Conservation (phyloP, 2,329 filamentous ascomycete genomes). For the Sclerotinia minor region DNA sequence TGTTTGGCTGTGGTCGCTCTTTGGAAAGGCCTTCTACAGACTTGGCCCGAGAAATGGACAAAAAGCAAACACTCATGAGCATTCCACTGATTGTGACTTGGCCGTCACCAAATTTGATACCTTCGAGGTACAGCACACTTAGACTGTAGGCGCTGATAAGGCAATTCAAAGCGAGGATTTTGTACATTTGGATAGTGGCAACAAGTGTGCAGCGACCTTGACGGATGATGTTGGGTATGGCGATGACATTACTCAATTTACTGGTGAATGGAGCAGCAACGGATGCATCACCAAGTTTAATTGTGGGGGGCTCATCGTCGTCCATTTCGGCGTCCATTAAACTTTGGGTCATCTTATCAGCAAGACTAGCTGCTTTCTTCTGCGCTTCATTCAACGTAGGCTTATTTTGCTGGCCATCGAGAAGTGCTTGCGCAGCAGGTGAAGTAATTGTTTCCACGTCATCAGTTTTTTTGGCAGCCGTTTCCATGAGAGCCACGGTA, state of each 20-base stretch:
- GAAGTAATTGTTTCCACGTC: constrained; percentile 65
- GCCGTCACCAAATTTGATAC: constrained; percentile 98
- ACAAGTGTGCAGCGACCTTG: constrained; percentile 97
- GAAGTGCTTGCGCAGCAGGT: constrained; percentile 62
- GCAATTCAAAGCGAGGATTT: constrained; percentile 96
- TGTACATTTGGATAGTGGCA: constrained; percentile 99
- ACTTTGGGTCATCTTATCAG: constrained; percentile 79
- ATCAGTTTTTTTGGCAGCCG: constrained; percentile 54
- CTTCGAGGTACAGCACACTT: constrained; percentile 93
- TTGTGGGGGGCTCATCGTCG: constrained; percentile 84
- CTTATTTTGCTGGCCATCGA: constrained; percentile 51
- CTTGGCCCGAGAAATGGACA: constrained; percentile 96
- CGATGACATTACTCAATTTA: constrained; percentile 94
- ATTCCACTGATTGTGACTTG: constrained; percentile 99
- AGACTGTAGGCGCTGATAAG: constrained; percentile 97
- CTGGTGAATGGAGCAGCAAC: constrained; percentile 97
- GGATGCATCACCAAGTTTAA: constrained; percentile 96
- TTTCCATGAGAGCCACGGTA: constrained; percentile 52
- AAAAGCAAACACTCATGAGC: constrained; percentile 99
- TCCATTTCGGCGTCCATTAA: constrained; percentile 92
- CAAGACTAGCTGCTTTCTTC: constrained; percentile 73
- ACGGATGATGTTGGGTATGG: constrained; percentile 96
- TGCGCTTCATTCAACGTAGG: constrained; percentile 64
- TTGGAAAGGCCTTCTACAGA: constrained; percentile 94
- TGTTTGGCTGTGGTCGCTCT: constrained; percentile 96